These are phyloP conservation scores for Aurinia saxatilis DNA, from an alignment of 345 rosid genomes.

Conservation along the genomic window DNA sequence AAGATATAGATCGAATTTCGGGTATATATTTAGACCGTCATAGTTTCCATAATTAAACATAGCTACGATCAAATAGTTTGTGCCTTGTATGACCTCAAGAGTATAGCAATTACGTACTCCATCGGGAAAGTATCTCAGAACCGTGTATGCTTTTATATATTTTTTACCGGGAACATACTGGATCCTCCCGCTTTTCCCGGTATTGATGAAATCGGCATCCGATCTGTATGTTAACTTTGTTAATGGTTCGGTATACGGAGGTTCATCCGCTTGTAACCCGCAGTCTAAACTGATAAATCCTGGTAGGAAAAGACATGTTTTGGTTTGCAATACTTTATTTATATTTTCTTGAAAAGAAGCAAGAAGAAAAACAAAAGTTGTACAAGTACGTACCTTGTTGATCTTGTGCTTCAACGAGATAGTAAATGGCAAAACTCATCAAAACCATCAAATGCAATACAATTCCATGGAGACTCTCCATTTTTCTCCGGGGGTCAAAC, in stretches of 20 bases:
- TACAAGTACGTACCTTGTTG: constrained; percentile 29
- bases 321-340: too few species aligned
- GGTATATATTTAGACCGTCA: constrained; percentile 10
- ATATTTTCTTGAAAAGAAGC: too few species aligned
- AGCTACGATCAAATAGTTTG: constrained; percentile 22
- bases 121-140: constrained; percentile 21
- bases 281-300: too few species aligned
- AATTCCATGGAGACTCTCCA: constrained; percentile 6
- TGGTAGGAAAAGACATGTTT: background rate
- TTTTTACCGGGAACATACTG: background rate
- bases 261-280: constrained; percentile 11
- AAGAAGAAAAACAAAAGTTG: too few species aligned
- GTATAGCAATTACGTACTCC: constrained; percentile 25
- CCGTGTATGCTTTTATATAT: constrained; percentile 9
- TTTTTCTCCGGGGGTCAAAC: background rate
- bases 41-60: constrained; percentile 27
- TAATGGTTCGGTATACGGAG: constrained; percentile 23
- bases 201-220: constrained; percentile 7
- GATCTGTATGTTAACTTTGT: constrained; percentile 21
- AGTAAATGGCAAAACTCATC: background rate
- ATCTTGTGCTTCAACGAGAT: constrained; percentile 19
- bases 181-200: constrained; percentile 14
- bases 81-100: constrained; percentile 1
- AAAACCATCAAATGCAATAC: background rate
- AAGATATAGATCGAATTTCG: too few species aligned